A percentile compares a stretch with the other conserved stretches of the same genome.
phyloP scores from a whole-genome alignment of 805 yeast genomes.

The Candida sithepensis region DNA sequence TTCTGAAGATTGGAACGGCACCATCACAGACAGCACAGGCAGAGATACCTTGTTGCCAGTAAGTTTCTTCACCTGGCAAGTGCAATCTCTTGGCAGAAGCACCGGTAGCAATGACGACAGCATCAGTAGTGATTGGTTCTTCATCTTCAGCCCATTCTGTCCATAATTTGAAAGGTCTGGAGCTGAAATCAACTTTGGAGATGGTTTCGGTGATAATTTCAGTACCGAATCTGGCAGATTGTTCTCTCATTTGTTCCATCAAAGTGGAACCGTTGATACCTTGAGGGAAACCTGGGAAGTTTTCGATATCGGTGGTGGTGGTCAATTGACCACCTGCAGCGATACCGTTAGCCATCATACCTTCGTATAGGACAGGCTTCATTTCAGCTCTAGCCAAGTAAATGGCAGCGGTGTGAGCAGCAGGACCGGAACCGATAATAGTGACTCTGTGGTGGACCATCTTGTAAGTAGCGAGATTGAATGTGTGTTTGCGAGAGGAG shows the following conservation, averaged over 20 bases:
- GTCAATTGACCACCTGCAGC: constrained; percentile 99
- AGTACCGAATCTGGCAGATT: constrained; percentile 85
- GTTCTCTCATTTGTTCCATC: constrained; percentile 93
- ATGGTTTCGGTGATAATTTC: constrained; percentile 93
- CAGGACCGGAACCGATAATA: constrained; percentile 96
- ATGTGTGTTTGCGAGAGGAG: neutral
- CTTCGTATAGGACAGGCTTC: constrained; percentile 91
- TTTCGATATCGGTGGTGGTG: constrained; percentile 97
- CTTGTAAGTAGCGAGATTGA: constrained; percentile 28
- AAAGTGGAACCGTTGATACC: constrained; percentile 84
- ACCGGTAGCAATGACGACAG: constrained; percentile 93
- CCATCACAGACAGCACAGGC: constrained; percentile 99
- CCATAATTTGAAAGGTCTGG: constrained; percentile 95
- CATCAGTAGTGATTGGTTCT: constrained; percentile 89
- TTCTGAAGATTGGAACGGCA: constrained; percentile 98
- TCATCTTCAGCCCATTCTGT: constrained; percentile 91
- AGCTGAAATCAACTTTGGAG: constrained; percentile 83
- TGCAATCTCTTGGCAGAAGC: constrained; percentile 95
- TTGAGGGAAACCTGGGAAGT: constrained; percentile 97
- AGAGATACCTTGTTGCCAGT: constrained; percentile 99
- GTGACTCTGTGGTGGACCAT: constrained; percentile 85
- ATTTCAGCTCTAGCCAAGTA: constrained; percentile 95
- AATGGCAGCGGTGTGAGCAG: constrained; percentile 99
- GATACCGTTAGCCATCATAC: constrained; percentile 94
- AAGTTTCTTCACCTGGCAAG: constrained; percentile 93